Conservation (phyloP, 768 basidiomycete species). For the Mycena sanguinolenta region DNA sequence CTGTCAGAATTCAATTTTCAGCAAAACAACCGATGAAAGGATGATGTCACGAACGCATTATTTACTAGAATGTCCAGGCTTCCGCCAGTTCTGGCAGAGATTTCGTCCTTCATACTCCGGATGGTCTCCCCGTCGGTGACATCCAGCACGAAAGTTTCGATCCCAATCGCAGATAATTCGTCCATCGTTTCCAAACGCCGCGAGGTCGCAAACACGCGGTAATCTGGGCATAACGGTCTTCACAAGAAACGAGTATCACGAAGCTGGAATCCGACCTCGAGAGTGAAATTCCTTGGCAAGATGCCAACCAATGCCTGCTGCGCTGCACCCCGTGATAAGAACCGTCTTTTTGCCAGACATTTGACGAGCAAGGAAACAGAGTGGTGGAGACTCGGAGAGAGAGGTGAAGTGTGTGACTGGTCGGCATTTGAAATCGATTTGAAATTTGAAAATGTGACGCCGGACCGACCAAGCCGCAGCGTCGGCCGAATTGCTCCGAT, state of each 20-base stretch:
- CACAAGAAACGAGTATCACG: not conserved
- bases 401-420: too few species aligned
- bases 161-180: slow-evolving; percentile 26
- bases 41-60: not conserved
- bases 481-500: too few species aligned
- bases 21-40: not conserved
- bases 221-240: too few species aligned
- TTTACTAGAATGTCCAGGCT: not conserved
- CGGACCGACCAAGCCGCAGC: too few species aligned
- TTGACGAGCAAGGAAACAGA: too few species aligned
- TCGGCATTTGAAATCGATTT: too few species aligned
- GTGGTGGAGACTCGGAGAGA: too few species aligned
- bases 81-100: slow-evolving; percentile 6
- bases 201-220: slow-evolving; percentile 41
- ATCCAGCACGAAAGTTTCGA: slow-evolving; percentile 40
- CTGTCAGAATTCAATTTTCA: not conserved
- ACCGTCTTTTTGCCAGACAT: slow-evolving; percentile 5
- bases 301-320: not conserved
- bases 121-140: slow-evolving; percentile 35
- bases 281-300: slow-evolving; percentile 11
- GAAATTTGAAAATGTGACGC: too few species aligned
- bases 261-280: not conserved
- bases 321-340: slow-evolving; percentile 5
- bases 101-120: not conserved
- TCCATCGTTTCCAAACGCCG: slow-evolving; percentile 37